Base-by-base conservation (phyloP, 2,329 filamentous ascomycete species). In the Colletotrichum siamense region DNA sequence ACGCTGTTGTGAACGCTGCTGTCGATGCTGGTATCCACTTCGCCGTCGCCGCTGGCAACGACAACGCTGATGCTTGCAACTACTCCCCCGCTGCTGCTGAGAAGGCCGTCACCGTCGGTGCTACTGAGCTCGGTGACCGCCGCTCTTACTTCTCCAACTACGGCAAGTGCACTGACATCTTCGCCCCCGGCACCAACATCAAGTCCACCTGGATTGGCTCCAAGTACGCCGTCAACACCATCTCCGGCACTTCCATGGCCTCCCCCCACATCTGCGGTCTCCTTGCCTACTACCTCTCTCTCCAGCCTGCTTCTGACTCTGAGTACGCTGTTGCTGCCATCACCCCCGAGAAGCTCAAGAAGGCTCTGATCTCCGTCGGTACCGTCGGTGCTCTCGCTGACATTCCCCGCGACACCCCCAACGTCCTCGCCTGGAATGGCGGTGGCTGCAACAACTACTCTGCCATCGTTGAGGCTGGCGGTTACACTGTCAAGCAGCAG, bases 111-210 rank as follows among this genome's bases (percentile, higher is more conserved):
- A 99, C 97, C 75, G 97, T 99, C 79, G 98, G 96, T 87, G 97
- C 97, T 80, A 98, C 96, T 62, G 97, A 95, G 81, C 92, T 99
- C 77, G 92, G 94, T 83, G 97, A 99, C 85, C 95, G 95, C 91
- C 96, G 97, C 88, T 97, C 97, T 79, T 99, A 99, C 92, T 99
- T 99, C 93, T 99, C 98, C 92, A 99, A 99, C 95, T 99, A 94
- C 87, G 97, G 97, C 87, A 97, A 96, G 91, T 99, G 97, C 92
- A 98, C 96, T 86, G 97, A 99, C 88, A 98, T 99, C 91, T 99
- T 99, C 83, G 97, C 96, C 79, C 97, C 97, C 77, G 97, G 97
- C 84, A 91, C 98, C 83, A 98, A 96, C 93, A 98, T 99, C 82
- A 92, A 95, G 82, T 99, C 97, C 79, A 99, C 97, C 86, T 99